phyloP scores from a whole-genome alignment of 2,329 filamentous ascomycete genomes.

The Fusarium coffeatum region DNA sequence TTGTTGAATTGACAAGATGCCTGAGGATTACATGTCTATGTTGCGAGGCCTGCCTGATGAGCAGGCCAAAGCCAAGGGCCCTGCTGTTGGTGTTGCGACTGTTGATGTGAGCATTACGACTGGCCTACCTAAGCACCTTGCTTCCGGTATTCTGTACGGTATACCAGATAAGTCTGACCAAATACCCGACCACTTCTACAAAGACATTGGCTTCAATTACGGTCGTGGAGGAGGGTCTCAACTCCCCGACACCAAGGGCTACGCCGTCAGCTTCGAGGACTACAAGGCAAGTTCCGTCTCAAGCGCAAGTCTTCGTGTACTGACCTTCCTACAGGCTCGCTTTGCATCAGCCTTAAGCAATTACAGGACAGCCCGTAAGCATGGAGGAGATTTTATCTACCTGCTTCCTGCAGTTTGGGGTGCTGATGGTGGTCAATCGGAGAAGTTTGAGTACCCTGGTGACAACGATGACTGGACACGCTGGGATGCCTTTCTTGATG shows the following conservation, averaged over 20 bases:
- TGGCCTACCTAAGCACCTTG: conserved; percentile 19
- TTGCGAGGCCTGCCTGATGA: neutral
- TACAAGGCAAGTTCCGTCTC: neutral
- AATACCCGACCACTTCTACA: conserved; percentile 19
- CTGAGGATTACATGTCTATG: conserved; percentile 20
- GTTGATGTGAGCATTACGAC: conserved; percentile 11
- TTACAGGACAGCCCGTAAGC: conserved; percentile 41
- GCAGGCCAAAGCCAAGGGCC: neutral
- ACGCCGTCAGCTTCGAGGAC: neutral
- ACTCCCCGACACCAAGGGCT: conserved; percentile 8
- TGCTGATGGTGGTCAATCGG: conserved; percentile 56
- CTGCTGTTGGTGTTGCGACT: conserved; percentile 2
- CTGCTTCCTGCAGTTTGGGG: conserved; percentile 61
- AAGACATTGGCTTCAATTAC: conserved; percentile 30
- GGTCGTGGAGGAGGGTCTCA: conserved; percentile 29
- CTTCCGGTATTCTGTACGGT: conserved; percentile 30
- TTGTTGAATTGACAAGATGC: neutral
- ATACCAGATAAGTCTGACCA: conserved; percentile 27
- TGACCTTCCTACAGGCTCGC: neutral
- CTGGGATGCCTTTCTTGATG: conserved; percentile 57
- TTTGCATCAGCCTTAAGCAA: conserved; percentile 27
- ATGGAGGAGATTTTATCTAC: conserved; percentile 58
- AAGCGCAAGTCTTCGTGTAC: accelerated
- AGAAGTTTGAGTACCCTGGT: conserved; percentile 56
- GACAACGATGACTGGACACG: conserved; percentile 61